phyloP scores from a whole-genome alignment of 331 rosid species.

The Malus hybrid region DNA sequence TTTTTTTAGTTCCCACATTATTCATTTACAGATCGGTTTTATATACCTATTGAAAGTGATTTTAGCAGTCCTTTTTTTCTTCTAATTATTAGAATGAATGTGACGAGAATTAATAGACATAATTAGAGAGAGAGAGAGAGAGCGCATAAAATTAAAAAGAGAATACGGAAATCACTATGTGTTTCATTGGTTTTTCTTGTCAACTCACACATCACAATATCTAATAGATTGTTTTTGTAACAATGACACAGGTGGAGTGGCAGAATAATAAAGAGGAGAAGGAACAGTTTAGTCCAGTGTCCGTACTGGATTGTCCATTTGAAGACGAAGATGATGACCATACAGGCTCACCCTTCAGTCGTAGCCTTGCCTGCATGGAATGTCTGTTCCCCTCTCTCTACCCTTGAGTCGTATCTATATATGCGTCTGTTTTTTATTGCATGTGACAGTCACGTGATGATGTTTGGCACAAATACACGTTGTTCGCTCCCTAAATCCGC shows the following conservation, averaged over 20 bases:
- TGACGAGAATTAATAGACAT: too few species aligned
- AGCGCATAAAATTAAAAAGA: too few species aligned
- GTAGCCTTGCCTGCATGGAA: constrained; percentile 19
- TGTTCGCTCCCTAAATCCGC: too few species aligned
- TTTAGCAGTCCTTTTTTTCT: too few species aligned
- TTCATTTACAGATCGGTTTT: too few species aligned
- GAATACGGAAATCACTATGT: too few species aligned
- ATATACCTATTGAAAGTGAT: too few species aligned
- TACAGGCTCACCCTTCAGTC: constrained; percentile 20
- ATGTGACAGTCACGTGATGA: neutral
- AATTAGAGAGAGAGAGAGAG: too few species aligned
- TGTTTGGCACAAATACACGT: neutral
- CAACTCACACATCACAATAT: neutral
- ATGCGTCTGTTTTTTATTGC: neutral
- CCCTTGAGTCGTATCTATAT: neutral
- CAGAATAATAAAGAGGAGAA: constrained; percentile 41
- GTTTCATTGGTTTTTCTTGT: too few species aligned
- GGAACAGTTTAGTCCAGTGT: constrained; percentile 80
- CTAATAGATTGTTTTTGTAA: neutral
- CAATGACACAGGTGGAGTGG: constrained; percentile 41
- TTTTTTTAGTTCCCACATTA: too few species aligned
- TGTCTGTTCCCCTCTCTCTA: constrained; percentile 14
- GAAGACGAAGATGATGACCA: constrained; percentile 59
- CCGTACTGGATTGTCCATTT: constrained; percentile 66
- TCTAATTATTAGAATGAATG: too few species aligned